Evolutionary conservation across 345 rosid genomes (phyloP).

Genomic region (Murraya koenigii): DNA sequence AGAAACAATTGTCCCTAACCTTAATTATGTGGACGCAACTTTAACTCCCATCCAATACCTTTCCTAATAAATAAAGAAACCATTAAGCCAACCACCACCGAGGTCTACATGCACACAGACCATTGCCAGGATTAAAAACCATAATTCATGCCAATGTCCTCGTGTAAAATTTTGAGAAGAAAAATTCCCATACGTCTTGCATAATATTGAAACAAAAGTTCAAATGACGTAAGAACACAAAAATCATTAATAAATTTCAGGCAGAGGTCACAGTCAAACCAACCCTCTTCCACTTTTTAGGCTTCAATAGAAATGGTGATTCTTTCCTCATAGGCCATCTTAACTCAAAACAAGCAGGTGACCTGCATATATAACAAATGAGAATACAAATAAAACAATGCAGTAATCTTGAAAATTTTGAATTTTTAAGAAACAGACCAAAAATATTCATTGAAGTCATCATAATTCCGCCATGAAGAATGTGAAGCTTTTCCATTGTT

Average conservation of each 20-base stretch:
- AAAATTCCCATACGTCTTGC: background rate
- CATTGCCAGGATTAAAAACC: background rate
- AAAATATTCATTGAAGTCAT: slow-evolving; percentile 96
- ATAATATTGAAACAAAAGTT: background rate
- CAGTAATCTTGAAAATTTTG: slow-evolving; percentile 5
- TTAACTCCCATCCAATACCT: background rate
- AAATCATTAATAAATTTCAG: background rate
- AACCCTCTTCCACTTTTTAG: slow-evolving; percentile 75
- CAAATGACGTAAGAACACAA: background rate
- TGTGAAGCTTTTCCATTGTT: slow-evolving; percentile 92
- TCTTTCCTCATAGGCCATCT: slow-evolving; percentile 70
- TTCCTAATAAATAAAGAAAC: background rate
- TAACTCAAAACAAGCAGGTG: slow-evolving; percentile 89
- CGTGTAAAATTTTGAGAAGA: background rate
- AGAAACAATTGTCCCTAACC: background rate
- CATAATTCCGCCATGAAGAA: slow-evolving; percentile 98
- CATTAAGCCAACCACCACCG: background rate
- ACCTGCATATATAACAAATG: slow-evolving; percentile 49
- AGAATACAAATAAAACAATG: slow-evolving; percentile 14
- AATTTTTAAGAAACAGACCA: slow-evolving; percentile 53
- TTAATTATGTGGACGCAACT: background rate
- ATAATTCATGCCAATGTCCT: background rate
- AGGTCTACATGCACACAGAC: too few relatives aligned
- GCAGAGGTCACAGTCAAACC: slow-evolving; percentile 24
- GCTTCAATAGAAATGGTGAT: slow-evolving; percentile 50